A percentile compares a stretch with the other conserved stretches of the same genome.
These are phyloP conservation scores for Tricholoma sp. DNA, from an alignment of 768 basidiomycete species.

Conservation along the genomic window DNA sequence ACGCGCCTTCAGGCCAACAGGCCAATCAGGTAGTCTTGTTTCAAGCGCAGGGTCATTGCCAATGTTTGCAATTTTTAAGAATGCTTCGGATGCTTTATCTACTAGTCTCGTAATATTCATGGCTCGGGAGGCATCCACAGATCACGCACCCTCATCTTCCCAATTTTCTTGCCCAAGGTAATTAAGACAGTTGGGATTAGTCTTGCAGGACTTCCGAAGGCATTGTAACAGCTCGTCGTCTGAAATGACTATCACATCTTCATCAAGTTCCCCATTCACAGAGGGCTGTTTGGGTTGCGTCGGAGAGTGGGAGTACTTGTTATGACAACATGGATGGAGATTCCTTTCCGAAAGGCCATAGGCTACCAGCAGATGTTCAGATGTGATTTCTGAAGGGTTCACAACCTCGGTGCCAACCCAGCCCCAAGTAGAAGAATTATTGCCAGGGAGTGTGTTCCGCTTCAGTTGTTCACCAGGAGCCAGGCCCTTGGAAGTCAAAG, in stretches of 20 bases:
- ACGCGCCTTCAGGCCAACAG: slow-evolving; percentile 74
- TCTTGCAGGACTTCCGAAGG: slow-evolving; percentile 58
- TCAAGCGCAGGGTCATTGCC: slow-evolving; percentile 50
- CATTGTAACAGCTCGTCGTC: slow-evolving; percentile 60
- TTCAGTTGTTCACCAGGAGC: slow-evolving; percentile 60
- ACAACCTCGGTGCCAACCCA: slow-evolving; percentile 74
- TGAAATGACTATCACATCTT: slow-evolving; percentile 65
- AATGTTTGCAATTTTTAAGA: slow-evolving; percentile 46
- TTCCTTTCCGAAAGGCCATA: slow-evolving; percentile 61
- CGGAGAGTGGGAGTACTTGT: slow-evolving; percentile 39
- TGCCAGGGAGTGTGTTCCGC: slow-evolving; percentile 44
- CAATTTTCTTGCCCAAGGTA: slow-evolving; percentile 81
- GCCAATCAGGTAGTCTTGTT: slow-evolving; percentile 47
- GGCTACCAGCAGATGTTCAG: slow-evolving; percentile 58
- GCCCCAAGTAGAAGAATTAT: slow-evolving; percentile 56
- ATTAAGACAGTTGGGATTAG: slow-evolving; percentile 83
- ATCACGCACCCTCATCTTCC: slow-evolving; percentile 58
- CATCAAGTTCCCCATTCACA: slow-evolving; percentile 41
- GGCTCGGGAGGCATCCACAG: slow-evolving; percentile 5
- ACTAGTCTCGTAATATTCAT: slow-evolving; percentile 6
- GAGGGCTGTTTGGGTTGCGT: not conserved
- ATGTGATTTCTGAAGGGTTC: slow-evolving; percentile 52
- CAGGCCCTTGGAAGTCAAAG: slow-evolving; percentile 45
- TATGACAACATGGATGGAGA: slow-evolving; percentile 48
- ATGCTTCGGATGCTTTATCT: slow-evolving; percentile 49